A percentile compares a stretch with the other conserved stretches of the same genome.
phyloP scores from a whole-genome alignment of 805 yeast genomes.

The Metschnikowia corniflorae region DNA sequence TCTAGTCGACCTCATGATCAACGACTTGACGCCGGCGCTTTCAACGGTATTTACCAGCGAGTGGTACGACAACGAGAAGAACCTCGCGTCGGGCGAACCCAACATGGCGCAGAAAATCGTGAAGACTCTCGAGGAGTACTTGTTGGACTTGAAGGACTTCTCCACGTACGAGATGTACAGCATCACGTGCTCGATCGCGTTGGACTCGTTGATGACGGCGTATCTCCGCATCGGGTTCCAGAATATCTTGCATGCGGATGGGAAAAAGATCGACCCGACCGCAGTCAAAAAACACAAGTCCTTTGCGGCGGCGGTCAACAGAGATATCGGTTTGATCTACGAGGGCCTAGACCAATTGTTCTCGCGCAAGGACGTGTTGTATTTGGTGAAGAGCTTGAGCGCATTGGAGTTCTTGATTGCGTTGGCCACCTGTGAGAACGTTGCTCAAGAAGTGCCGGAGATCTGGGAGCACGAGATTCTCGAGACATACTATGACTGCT shows the following conservation, averaged over 20 bases:
- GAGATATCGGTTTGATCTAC: conserved; percentile 39
- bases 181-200: conserved; percentile 35
- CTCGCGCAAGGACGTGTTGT: conserved; percentile 38
- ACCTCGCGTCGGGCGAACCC: conserved; percentile 27
- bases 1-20: conserved; percentile 64
- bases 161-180: conserved; percentile 41
- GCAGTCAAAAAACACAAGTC: conserved; percentile 34
- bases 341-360: conserved; percentile 35
- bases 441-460: conserved; percentile 32
- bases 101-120: conserved; percentile 57
- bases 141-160: conserved; percentile 56
- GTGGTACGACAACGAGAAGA: conserved; percentile 54
- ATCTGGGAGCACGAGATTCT: conserved; percentile 59
- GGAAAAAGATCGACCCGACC: conserved; percentile 39
- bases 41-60: conserved; percentile 57
- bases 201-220: conserved; percentile 36
- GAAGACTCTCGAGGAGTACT: conserved; percentile 73
- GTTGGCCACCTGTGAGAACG: conserved; percentile 38
- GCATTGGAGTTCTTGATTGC: conserved; percentile 41
- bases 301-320: conserved; percentile 35
- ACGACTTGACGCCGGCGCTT: conserved; percentile 65
- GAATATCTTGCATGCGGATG: conserved; percentile 39
- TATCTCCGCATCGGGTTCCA: conserved; percentile 40
- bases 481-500: conserved; percentile 70
- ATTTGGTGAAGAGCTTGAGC: conserved; percentile 36